A percentile compares a stretch with the other conserved stretches of the same genome.
Conservation (phyloP, 148 eudicot species). For the Pharnaceum exiguum region DNA sequence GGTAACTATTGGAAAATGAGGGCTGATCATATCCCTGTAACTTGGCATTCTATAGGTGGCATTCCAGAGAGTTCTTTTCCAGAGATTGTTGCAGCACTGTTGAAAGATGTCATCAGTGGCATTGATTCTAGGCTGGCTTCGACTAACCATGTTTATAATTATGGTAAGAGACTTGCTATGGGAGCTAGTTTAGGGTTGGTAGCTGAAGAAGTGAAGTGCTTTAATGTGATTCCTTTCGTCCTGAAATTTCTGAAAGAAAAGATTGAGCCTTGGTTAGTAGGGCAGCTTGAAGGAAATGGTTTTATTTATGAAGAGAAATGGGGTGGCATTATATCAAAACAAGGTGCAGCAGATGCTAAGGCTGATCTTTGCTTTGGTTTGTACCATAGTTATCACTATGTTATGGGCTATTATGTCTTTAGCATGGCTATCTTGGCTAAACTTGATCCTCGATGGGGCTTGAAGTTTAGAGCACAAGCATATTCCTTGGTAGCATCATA, state of each 20-base stretch:
- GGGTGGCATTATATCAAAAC: constrained; percentile 5
- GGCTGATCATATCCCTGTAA: constrained; percentile 2
- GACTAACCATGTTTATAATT: constrained; percentile 1
- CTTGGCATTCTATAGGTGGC: constrained; percentile 20
- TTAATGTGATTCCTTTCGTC: constrained; percentile 13
- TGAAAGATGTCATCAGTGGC: constrained; percentile 16
- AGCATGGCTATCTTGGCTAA: constrained; percentile 13
- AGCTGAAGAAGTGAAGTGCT: constrained; percentile 16
- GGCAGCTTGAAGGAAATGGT: constrained; percentile 15
- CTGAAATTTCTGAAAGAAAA: constrained; percentile 7
- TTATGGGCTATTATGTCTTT: constrained; percentile 14
- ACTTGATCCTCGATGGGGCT: constrained; percentile 19
- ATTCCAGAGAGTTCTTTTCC: background rate
- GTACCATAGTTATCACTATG: background rate
- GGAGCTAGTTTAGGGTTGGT: constrained; percentile 14
- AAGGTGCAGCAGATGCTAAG: background rate
- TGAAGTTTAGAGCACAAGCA: constrained; percentile 8
- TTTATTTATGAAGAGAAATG: constrained; percentile 13
- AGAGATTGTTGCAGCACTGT: constrained; percentile 13
- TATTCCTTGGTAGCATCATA: constrained; percentile 16
- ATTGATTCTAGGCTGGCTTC: constrained; percentile 6
- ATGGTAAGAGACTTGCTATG: constrained; percentile 6
- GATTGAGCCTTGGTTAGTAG: constrained; percentile 16
- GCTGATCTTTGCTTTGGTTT: constrained; percentile 4
- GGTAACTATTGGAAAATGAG: constrained; percentile 11